phyloP scores from a whole-genome alignment of 305 asterid species.

The Coffea humblotiana region DNA sequence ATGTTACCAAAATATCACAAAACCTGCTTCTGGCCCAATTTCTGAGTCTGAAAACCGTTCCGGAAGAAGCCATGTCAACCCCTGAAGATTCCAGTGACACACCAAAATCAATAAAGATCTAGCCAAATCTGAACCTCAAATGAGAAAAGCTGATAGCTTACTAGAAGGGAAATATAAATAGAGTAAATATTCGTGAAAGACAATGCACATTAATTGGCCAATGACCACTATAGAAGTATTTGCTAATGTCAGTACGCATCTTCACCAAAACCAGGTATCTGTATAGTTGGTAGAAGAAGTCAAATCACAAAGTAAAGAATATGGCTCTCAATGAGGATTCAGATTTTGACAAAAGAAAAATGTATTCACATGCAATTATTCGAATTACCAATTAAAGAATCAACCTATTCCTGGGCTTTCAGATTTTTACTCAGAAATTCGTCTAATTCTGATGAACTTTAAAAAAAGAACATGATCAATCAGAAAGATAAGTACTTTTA shows the following conservation, averaged over 20 bases:
- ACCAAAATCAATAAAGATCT: constrained; percentile 9
- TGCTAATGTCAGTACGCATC: neutral
- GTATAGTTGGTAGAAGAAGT: neutral
- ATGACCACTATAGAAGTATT: neutral
- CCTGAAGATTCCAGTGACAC: constrained; percentile 48
- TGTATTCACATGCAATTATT: too few relatives aligned
- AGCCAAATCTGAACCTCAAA: neutral
- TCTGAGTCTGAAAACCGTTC: constrained; percentile 95
- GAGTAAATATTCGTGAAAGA: neutral
- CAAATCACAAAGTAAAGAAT: neutral
- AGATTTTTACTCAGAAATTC: neutral
- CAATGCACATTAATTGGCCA: neutral
- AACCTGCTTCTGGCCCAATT: constrained; percentile 99
- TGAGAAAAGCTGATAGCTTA: neutral
- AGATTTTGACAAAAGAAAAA: too few relatives aligned
- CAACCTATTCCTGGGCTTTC: neutral
- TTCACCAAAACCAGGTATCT: neutral
- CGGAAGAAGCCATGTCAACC: constrained; percentile 96
- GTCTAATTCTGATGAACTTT: neutral
- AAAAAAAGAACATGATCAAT: neutral
- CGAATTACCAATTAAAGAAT: neutral
- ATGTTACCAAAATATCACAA: constrained; percentile 89
- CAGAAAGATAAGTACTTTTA: neutral
- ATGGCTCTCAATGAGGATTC: too few relatives aligned
- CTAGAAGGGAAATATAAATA: neutral